These are phyloP conservation scores for Wickerhamomyces silvicola DNA, from an alignment of 805 yeast genomes.

Conservation along the genomic window DNA sequence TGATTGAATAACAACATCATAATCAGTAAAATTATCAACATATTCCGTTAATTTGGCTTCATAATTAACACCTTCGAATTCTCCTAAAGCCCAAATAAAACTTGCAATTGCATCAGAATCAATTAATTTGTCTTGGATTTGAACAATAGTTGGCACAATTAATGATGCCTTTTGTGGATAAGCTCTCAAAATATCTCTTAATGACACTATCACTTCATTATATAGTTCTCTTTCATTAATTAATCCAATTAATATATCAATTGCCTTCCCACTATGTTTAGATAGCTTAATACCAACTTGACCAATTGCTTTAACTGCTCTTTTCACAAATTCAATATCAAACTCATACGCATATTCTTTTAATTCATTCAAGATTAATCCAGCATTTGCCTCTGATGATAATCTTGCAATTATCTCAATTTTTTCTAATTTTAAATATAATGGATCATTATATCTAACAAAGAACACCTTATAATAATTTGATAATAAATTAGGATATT, in stretches of 20 bases:
- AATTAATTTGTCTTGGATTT: conserved; percentile 40
- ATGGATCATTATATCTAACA: conserved; percentile 80
- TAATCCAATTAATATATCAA: conserved; percentile 53
- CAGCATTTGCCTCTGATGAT: conserved; percentile 52
- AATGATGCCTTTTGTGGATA: conserved; percentile 47
- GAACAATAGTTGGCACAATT: conserved; percentile 48
- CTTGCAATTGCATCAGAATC: conserved; percentile 44
- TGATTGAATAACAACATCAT: conserved; percentile 56
- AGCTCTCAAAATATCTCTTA: conserved; percentile 62
- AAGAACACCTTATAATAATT: conserved; percentile 85
- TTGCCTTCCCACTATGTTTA: conserved; percentile 44
- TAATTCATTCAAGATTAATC: conserved; percentile 58
- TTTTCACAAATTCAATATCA: conserved; percentile 69
- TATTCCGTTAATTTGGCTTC: conserved; percentile 38
- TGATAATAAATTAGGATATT: conserved; percentile 72
- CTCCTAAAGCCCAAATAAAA: conserved; percentile 68
- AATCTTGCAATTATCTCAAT: conserved; percentile 68
- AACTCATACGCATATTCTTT: conserved; percentile 82
- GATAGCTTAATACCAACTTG: conserved; percentile 64
- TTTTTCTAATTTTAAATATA: conserved; percentile 71
- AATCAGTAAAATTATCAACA: conserved; percentile 48
- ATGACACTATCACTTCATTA: conserved; percentile 54
- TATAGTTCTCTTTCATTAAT: conserved; percentile 59
- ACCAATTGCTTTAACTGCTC: conserved; percentile 61
- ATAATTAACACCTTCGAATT: conserved; percentile 55